These are phyloP conservation scores for Vickermania spadyakhi DNA, from an alignment of 208 protist species.

Conservation along the genomic window DNA sequence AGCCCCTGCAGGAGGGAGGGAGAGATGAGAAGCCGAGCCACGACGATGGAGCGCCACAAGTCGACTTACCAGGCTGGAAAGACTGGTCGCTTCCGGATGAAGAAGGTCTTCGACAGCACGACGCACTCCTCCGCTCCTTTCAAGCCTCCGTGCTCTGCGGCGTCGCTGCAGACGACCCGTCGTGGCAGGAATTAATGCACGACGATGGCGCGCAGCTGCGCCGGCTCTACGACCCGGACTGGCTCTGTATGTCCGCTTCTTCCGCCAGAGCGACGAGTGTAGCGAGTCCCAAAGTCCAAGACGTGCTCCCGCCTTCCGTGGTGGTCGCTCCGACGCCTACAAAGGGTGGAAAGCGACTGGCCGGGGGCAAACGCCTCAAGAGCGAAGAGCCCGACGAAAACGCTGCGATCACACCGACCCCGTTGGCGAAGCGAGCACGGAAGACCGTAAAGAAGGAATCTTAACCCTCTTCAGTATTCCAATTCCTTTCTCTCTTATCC, in stretches of 20 bases:
- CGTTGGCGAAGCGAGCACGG: slow-evolving; percentile 5
- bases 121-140: slow-evolving; percentile 34
- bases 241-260: slow-evolving; percentile 18
- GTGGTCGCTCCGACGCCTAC: no score
- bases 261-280: not conserved
- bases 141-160: slow-evolving; percentile 29
- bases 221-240: slow-evolving; percentile 27
- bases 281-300: not conserved
- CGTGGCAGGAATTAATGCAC: no score
- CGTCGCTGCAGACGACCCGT: not conserved
- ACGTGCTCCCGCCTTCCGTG: no score
- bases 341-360: not conserved
- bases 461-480: no score
- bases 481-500: no score
- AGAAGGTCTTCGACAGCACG: slow-evolving; percentile 29
- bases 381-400: not conserved
- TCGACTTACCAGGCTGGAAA: not conserved
- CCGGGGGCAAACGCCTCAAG: not conserved
- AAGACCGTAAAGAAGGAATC: slow-evolving; percentile 7
- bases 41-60: not conserved
- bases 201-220: not conserved
- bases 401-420: not conserved
- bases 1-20: not conserved
- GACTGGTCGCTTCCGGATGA: slow-evolving; percentile 48
- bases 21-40: slow-evolving; percentile 4